Base-by-base conservation (phyloP, 2,329 filamentous ascomycete species). In the Colletotrichum cuscutae region DNA sequence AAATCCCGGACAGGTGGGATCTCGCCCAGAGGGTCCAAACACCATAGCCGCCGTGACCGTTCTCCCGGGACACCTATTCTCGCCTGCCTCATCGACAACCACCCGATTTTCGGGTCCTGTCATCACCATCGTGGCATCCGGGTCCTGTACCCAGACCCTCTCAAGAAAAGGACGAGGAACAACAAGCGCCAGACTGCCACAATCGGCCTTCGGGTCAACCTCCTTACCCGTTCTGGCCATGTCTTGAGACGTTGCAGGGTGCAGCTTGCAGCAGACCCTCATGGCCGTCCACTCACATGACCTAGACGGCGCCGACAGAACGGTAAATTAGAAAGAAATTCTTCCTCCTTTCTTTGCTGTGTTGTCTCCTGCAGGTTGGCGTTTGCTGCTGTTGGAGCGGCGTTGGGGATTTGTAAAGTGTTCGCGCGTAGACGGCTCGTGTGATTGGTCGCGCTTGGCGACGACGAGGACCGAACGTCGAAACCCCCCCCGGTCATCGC, bases 371-470 rank as follows among this genome's bases (percentile, higher is more conserved):
- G 71, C 66, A 60, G 56, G 28, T 42, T 35, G 22, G n/a, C 37
- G 66, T 65, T 64, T 26, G 66, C 63, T 49, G 42, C 1, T 49
- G 69, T 59, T 72, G 54, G 13, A 49, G 42, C 42, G 19, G 52
- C 35, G 35, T 65, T 35, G 19, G 28, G 13, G 13, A 6, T 32
- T 12, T 60, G 24, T n/a, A 6, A 24, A 22, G 63, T 49, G 53
- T 28, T 49, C 71, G 71, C 71, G 71, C 71, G 71, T 73, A 73
- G 56, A n/a, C 19, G 46, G 13, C 49, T 26, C 56, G 28, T 59
- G 46, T 61, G 46, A 73, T 73, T 73, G 71, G 71, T 22, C 15
- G 35, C 56, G 24, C 26, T 72, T 73, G 71, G 67, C 71, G 66
- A 73, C 67, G 28, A 57, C 22, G 26, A 61, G 42, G 11, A 15